Evolutionary conservation across 2,329 filamentous ascomycete species (phyloP).

Genomic region (Hymenoscyphus linearis): DNA sequence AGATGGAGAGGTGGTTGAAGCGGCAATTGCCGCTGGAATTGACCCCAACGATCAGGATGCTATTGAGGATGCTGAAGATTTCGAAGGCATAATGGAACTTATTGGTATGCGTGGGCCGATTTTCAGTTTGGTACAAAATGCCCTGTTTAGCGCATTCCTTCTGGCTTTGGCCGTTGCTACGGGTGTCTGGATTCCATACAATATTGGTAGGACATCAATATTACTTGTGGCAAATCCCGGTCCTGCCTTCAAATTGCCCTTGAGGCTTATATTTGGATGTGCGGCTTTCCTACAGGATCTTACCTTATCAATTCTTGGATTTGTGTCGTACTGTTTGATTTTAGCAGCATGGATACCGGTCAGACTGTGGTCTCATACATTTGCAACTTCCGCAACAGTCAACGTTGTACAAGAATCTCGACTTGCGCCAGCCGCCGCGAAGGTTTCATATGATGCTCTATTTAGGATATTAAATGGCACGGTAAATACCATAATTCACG

Average conservation of each 20-base stretch:
- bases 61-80: conserved; percentile 82
- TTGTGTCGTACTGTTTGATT: conserved; percentile 37
- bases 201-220: conserved; percentile 79
- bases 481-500: conserved; percentile 41
- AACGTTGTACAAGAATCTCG: conserved; percentile 1
- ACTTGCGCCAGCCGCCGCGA: conserved; percentile 17
- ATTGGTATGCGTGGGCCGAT: conserved; percentile 95
- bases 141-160: conserved; percentile 86
- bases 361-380: conserved; percentile 14
- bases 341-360: conserved; percentile 18
- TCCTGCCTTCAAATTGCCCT: conserved; percentile 60
- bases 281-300: conserved; percentile 79
- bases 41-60: conserved; percentile 73
- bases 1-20: conserved; percentile 56
- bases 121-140: conserved; percentile 86
- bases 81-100: conserved; percentile 93
- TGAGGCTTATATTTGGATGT: conserved; percentile 65
- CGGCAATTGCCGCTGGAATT: conserved; percentile 60
- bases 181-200: conserved; percentile 87
- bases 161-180: conserved; percentile 81
- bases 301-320: conserved; percentile 59
- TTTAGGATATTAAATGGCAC: conserved; percentile 43
- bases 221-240: conserved; percentile 75
- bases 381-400: not conserved
- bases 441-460: conserved; percentile 26